Evolutionary conservation across 2,329 filamentous ascomycete species (phyloP).

Genomic region (Lecanicillium sp.): DNA sequence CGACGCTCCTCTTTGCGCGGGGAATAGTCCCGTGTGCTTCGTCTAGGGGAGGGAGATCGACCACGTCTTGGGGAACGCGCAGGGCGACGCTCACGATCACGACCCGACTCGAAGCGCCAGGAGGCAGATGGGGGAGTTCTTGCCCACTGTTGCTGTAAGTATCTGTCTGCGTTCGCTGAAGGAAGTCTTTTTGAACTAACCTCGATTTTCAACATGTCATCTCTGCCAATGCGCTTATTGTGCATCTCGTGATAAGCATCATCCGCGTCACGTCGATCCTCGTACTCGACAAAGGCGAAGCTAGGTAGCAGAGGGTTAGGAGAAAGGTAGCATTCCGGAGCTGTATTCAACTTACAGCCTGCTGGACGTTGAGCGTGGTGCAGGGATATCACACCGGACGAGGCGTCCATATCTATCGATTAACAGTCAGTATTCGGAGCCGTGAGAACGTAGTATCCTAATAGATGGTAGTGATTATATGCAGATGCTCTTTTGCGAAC

Average conservation of each 20-base stretch:
- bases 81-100: slow-evolving; percentile 61
- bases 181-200: slow-evolving; percentile 40
- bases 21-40: slow-evolving; percentile 71
- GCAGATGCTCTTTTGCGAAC: too few species aligned
- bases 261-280: slow-evolving; percentile 95
- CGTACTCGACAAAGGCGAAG: slow-evolving; percentile 98
- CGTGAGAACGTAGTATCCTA: too few species aligned
- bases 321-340: neutral
- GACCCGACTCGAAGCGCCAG: slow-evolving; percentile 94
- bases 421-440: slow-evolving; percentile 42
- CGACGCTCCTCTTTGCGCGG: slow-evolving; percentile 83
- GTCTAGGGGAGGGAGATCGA: slow-evolving; percentile 72
- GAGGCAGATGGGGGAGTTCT: slow-evolving; percentile 95
- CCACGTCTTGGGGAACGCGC: slow-evolving; percentile 58
- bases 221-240: slow-evolving; percentile 94
- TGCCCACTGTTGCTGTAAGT: slow-evolving; percentile 64
- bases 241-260: slow-evolving; percentile 99
- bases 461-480: too few species aligned
- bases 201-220: slow-evolving; percentile 96
- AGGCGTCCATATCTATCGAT: slow-evolving; percentile 81
- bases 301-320: slow-evolving; percentile 29
- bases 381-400: slow-evolving; percentile 96
- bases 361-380: slow-evolving; percentile 85
- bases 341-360: slow-evolving; percentile 69
- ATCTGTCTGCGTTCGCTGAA: slow-evolving; percentile 2